Evolutionary conservation across 2,329 filamentous ascomycete genomes (phyloP).

Genomic region (Trichophyton rubrum): DNA sequence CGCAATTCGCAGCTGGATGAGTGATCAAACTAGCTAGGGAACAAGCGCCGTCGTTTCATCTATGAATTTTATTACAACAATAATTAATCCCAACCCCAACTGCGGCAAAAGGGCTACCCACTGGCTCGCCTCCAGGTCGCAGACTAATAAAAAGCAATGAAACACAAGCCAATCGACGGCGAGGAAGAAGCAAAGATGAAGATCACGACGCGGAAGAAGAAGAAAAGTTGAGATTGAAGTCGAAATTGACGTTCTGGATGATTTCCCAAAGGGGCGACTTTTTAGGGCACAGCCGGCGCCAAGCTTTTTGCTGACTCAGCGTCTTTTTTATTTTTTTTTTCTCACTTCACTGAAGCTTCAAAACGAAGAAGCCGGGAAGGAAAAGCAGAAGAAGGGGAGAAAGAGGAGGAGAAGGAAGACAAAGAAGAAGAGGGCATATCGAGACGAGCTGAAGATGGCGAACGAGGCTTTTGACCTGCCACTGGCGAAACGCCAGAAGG

Average conservation of each 20-base stretch:
- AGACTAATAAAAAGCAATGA: background rate
- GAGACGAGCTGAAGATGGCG: background rate
- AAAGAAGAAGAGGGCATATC: background rate
- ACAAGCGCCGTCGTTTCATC: background rate
- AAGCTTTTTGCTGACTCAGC: background rate
- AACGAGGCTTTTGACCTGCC: conserved; percentile 47
- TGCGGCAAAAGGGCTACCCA: background rate
- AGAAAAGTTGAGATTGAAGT: background rate
- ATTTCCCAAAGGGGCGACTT: background rate
- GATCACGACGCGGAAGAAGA: background rate
- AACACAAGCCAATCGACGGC: background rate
- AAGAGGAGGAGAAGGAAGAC: background rate
- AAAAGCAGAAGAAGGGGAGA: background rate
- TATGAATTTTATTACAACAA: too few species aligned
- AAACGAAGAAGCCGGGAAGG: background rate
- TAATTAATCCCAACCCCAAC: background rate
- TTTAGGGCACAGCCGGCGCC: background rate
- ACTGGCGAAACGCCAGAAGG: conserved; percentile 65
- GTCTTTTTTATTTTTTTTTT: background rate
- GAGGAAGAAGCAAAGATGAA: background rate
- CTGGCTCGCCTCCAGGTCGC: background rate
- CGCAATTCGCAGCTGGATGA: background rate
- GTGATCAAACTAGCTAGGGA: background rate
- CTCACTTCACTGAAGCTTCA: background rate
- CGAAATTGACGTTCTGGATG: background rate